Percentiles rank a stretch among this genome's conserved stretches.
Evolutionary conservation across 257 asterid genomes (phyloP).

Genomic region (Solanum commersonii): DNA sequence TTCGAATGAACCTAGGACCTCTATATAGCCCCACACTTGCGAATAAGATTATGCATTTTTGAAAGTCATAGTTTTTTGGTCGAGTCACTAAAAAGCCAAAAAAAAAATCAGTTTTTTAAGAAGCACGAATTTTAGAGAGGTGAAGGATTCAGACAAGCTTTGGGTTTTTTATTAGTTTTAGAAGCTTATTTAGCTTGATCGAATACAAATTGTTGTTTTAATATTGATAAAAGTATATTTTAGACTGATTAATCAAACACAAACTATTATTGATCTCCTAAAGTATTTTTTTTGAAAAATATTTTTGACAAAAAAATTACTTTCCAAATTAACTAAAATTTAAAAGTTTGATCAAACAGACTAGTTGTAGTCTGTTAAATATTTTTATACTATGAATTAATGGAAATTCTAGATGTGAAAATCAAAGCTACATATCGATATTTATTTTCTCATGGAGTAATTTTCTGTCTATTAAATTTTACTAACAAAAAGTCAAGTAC

Average conservation of each 20-base stretch:
- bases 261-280: background rate
- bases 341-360: background rate
- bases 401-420: background rate
- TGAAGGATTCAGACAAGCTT: background rate
- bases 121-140: background rate
- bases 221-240: no score
- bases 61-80: no score
- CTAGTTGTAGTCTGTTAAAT: no score
- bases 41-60: background rate
- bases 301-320: no score
- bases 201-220: background rate
- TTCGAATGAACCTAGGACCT: no score
- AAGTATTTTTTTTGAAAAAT: background rate
- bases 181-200: background rate
- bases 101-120: no score
- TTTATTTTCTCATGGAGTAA: background rate
- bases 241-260: no score
- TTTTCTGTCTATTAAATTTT: background rate
- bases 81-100: no score
- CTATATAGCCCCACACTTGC: no score
- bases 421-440: background rate
- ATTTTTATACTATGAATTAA: no score
- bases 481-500: background rate
- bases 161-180: background rate
- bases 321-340: background rate